phyloP scores from a whole-genome alignment of 2,329 filamentous ascomycete species.

The Purpureocillium takamizusanense region DNA sequence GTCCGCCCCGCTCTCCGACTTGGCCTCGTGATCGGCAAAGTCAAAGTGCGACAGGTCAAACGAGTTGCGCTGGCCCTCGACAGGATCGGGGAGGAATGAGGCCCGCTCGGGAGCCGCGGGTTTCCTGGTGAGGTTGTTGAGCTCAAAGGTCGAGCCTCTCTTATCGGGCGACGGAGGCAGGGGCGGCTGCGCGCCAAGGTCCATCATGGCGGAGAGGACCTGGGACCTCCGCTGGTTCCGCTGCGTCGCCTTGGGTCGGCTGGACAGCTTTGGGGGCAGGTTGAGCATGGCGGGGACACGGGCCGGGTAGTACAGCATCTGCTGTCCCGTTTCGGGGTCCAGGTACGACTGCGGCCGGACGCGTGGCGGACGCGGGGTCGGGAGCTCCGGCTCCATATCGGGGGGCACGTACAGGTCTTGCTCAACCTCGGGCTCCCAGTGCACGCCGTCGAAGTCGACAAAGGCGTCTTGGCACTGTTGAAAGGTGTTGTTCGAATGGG shows the following conservation, averaged over 20 bases:
- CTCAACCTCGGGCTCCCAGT: conserved; percentile 51
- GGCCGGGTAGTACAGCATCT: conserved; percentile 92
- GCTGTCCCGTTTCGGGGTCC: conserved; percentile 57
- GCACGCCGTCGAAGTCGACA: conserved; percentile 73
- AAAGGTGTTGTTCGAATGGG: conserved; percentile 50
- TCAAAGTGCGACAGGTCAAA: conserved; percentile 17
- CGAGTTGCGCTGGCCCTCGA: conserved; percentile 26
- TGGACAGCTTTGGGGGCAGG: conserved; percentile 78
- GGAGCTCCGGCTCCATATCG: conserved; percentile 9
- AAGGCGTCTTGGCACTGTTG: conserved; percentile 62
- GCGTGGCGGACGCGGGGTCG: conserved; percentile 16
- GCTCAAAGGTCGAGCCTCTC: conserved; percentile 11
- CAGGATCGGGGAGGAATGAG: conserved; percentile 37
- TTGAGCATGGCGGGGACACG: conserved; percentile 92
- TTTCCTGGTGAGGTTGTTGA: conserved; percentile 9
- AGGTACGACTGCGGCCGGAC: conserved; percentile 45
- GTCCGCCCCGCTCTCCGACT: conserved; percentile 5
- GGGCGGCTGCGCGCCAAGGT: conserved; percentile 8
- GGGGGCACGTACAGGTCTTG: conserved; percentile 14
- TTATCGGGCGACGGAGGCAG: too few relatives aligned
- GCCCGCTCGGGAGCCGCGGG: conserved; percentile 14
- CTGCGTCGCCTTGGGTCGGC: conserved; percentile 53
- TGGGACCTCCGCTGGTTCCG: conserved; percentile 67
- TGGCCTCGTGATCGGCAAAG: neutral
- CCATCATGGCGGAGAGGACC: conserved; percentile 53